These are phyloP conservation scores for Pseudognaphalium luteoalbum DNA, from an alignment of 129 eudicot genomes.

Conservation along the genomic window DNA sequence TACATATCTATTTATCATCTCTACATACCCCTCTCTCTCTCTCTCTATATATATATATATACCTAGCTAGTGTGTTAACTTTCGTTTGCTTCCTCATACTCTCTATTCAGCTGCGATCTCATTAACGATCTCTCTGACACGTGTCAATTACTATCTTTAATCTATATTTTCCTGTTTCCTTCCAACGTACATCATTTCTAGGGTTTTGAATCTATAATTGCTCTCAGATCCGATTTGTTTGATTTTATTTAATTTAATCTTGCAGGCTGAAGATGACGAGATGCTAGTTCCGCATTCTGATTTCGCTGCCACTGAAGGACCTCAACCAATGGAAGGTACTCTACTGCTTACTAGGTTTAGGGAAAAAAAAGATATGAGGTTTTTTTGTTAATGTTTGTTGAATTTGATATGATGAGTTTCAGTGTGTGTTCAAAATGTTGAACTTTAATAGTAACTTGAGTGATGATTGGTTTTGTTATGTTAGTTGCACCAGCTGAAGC, in stretches of 20 bases:
- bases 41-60: background rate
- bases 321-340: conserved; percentile 92
- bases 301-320: conserved; percentile 57
- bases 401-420: conserved; percentile 12
- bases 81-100: background rate
- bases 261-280: conserved; percentile 85
- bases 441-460: background rate
- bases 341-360: conserved; percentile 19
- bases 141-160: no score
- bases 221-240: background rate
- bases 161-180: background rate
- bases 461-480: conserved; percentile 19
- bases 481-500: conserved; percentile 61
- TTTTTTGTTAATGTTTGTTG: background rate
- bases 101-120: conserved; percentile 2
- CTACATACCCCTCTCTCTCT: no score
- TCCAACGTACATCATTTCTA: background rate
- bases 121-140: background rate
- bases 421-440: background rate
- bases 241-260: background rate
- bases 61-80: background rate
- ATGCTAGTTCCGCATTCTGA: conserved; percentile 87
- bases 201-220: background rate
- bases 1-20: background rate
- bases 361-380: no score